A percentile compares a stretch with the other conserved stretches of the same genome.
Conservation (phyloP, 139 green algal genomes). For the Volvox africanus region DNA sequence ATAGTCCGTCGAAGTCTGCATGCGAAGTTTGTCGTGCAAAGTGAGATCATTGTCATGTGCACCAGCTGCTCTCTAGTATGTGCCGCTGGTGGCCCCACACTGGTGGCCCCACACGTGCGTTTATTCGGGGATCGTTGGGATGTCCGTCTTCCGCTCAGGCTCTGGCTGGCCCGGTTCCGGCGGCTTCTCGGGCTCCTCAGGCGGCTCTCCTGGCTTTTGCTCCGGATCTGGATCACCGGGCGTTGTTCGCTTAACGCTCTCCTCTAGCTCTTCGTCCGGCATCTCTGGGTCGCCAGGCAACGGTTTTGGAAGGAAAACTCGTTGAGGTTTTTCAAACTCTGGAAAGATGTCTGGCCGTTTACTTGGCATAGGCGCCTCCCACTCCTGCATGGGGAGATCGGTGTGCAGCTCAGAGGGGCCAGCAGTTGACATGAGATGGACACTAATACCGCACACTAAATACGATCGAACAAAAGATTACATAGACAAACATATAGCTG, state of each 20-base stretch:
- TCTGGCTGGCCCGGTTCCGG: slow-evolving; percentile 61
- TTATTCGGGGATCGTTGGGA: slow-evolving; percentile 62
- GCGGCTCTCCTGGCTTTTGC: slow-evolving; percentile 80
- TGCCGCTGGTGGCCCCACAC: no score
- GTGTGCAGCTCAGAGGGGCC: neutral
- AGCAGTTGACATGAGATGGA: neutral
- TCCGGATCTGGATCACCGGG: slow-evolving; percentile 74
- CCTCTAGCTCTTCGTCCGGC: slow-evolving; percentile 92
- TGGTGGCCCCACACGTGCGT: no score
- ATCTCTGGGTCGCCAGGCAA: slow-evolving; percentile 91
- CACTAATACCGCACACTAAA: neutral
- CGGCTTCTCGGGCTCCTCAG: slow-evolving; percentile 72
- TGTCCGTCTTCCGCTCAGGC: slow-evolving; percentile 62
- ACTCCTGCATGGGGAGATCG: slow-evolving; percentile 78
- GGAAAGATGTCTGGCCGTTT: slow-evolving; percentile 92
- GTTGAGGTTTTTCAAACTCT: slow-evolving; percentile 95
- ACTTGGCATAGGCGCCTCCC: slow-evolving; percentile 91
- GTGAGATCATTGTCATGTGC: no score
- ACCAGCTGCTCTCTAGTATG: no score
- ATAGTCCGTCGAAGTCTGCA: no score
- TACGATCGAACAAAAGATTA: neutral
- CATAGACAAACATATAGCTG: neutral
- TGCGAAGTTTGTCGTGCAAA: no score
- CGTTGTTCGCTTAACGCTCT: slow-evolving; percentile 80
- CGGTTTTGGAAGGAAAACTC: slow-evolving; percentile 78